Evolutionary conservation across 176 grass and related monocot genomes (phyloP).

Genomic region (Urochloa ruziziensis): DNA sequence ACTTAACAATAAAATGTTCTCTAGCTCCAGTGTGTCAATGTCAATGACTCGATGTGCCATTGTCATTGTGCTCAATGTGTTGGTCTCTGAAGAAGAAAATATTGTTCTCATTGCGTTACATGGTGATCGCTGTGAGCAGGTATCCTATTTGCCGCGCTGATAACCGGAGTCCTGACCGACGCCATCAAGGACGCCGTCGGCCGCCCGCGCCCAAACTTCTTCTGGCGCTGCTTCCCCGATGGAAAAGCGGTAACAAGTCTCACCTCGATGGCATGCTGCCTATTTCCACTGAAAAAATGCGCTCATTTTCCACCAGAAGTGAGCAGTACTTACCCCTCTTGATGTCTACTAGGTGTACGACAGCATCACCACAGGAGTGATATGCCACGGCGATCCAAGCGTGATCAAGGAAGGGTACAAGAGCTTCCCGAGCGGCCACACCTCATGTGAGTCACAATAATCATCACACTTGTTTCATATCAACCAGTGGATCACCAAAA

Average conservation of each 20-base stretch:
- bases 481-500: not conserved
- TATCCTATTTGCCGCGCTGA: constrained; percentile 40
- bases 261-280: not conserved
- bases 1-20: too few relatives aligned
- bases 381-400: constrained; percentile 39
- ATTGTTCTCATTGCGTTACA: not conserved
- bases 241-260: constrained; percentile 28
- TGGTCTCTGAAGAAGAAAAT: too few relatives aligned
- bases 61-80: too few relatives aligned
- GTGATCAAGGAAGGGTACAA: constrained; percentile 64
- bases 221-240: constrained; percentile 56
- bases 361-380: constrained; percentile 29
- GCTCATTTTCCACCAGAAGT: not conserved
- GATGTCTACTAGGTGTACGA: constrained; percentile 32
- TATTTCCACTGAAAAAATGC: not conserved
- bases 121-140: not conserved
- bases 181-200: constrained; percentile 53
- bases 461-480: not conserved
- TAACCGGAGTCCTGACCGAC: constrained; percentile 51
- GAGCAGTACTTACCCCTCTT: not conserved
- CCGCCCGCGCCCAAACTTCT: constrained; percentile 38
- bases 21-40: too few relatives aligned
- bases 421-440: constrained; percentile 60
- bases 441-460: constrained; percentile 31
- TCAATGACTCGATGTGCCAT: too few relatives aligned